A percentile compares a stretch with the other conserved stretches of the same genome.
These are phyloP conservation scores for Posidonia oceanica DNA, from an alignment of 116 monocot genomes.

Conservation along the genomic window DNA sequence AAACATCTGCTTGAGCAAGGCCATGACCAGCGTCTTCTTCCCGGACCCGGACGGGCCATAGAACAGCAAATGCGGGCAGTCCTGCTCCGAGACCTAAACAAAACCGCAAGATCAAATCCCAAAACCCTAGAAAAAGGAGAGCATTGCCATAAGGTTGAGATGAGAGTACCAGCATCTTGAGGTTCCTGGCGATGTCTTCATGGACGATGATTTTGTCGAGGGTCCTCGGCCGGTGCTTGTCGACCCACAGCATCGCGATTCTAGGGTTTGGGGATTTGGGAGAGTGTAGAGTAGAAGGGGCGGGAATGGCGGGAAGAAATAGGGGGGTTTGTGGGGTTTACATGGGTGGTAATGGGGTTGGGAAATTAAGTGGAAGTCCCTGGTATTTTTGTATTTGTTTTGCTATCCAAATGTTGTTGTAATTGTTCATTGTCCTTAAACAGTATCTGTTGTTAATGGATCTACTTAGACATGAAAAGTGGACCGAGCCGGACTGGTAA, in stretches of 20 bases:
- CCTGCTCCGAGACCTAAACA: slow-evolving; percentile 80
- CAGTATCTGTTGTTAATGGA: no score
- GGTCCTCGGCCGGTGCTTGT: slow-evolving; percentile 88
- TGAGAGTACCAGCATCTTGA: slow-evolving; percentile 73
- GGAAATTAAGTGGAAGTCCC: not conserved
- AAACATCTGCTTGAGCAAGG: slow-evolving; percentile 89
- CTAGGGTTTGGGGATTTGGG: not conserved
- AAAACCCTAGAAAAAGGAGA: slow-evolving; percentile 19
- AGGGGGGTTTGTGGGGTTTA: not conserved
- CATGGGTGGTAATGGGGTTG: not conserved
- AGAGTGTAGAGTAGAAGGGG: not conserved
- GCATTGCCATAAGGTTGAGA: not conserved
- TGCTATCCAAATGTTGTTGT: not conserved
- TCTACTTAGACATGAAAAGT: no score
- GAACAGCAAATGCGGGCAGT: slow-evolving; percentile 91
- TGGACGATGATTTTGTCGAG: slow-evolving; percentile 89
- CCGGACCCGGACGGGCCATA: slow-evolving; percentile 98
- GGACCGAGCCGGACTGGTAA: no score
- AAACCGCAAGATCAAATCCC: not conserved
- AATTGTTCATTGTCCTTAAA: no score
- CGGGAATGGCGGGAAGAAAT: slow-evolving; percentile 5
- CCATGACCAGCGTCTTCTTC: slow-evolving; percentile 95
- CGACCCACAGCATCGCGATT: slow-evolving; percentile 84
- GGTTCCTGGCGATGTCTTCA: slow-evolving; percentile 68
- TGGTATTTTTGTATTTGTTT: not conserved